Evolutionary conservation across 305 asterid genomes (phyloP).

Genomic region (Fraxinus platypoda): DNA sequence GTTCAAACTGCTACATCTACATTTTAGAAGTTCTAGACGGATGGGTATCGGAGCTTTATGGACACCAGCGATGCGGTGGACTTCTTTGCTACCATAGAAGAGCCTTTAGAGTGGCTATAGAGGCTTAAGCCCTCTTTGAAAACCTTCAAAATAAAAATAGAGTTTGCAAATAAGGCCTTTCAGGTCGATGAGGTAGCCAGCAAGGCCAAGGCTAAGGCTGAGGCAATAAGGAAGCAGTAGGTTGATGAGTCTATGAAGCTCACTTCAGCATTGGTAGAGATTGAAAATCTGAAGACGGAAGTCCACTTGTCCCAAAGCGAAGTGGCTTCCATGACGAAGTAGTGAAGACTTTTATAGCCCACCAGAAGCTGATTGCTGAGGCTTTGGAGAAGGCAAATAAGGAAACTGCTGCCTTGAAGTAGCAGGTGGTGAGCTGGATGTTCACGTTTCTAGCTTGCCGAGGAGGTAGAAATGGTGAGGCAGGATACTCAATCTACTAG

Average conservation of each 20-base stretch:
- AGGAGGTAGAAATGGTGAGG: no score
- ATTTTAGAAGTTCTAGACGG: no score
- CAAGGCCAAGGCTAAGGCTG: background rate
- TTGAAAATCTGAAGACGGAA: background rate
- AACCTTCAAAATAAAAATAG: no score
- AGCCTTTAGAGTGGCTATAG: background rate
- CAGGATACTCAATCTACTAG: no score
- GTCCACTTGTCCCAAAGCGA: background rate
- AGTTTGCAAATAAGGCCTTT: background rate
- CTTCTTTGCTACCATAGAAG: background rate
- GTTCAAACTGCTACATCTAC: no score
- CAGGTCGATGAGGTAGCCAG: background rate
- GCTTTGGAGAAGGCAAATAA: background rate
- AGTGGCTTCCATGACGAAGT: background rate
- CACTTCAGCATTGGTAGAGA: background rate
- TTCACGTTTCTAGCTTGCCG: background rate
- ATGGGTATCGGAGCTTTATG: background rate
- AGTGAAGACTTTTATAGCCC: background rate
- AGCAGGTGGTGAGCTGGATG: no score
- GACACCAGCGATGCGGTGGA: background rate
- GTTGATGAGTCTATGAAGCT: background rate
- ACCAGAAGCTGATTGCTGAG: background rate
- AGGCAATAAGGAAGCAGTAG: background rate
- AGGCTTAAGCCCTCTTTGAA: background rate
- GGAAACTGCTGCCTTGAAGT: background rate